A percentile compares a stretch with the other conserved stretches of the same genome.
These are phyloP conservation scores for Moricandia arvensis DNA, from an alignment of 345 rosid genomes.

Conservation along the genomic window DNA sequence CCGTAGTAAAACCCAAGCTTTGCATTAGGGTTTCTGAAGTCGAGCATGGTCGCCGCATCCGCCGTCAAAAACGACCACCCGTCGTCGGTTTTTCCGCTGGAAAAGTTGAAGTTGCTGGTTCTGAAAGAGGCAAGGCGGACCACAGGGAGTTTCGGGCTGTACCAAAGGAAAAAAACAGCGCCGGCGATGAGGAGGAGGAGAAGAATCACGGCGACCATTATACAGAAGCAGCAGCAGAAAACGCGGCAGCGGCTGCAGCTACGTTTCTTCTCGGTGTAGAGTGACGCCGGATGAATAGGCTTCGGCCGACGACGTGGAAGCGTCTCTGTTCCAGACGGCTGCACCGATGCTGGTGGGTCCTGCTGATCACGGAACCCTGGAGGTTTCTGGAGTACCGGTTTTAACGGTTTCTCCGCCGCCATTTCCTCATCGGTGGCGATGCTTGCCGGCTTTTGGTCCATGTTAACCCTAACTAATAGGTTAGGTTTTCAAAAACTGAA, in stretches of 20 bases:
- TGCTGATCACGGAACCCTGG: conserved; percentile 63
- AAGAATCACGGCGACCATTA: conserved; percentile 29
- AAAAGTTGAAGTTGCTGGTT: conserved; percentile 46
- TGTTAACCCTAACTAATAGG: background rate
- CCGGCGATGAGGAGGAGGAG: conserved; percentile 38
- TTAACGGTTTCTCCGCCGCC: conserved; percentile 44
- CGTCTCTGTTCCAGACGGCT: conserved; percentile 1
- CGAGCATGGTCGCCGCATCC: conserved; percentile 47
- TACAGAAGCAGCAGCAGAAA: conserved; percentile 54
- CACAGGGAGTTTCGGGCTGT: conserved; percentile 57
- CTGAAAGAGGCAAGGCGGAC: conserved; percentile 64
- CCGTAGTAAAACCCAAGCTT: conserved; percentile 51
- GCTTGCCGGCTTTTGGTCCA: conserved; percentile 23
- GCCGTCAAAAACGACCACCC: conserved; percentile 47
- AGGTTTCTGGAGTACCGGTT: conserved; percentile 57
- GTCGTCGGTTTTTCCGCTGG: conserved; percentile 46
- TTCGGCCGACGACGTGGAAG: conserved; percentile 37
- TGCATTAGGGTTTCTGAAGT: conserved; percentile 64
- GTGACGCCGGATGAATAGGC: conserved; percentile 44
- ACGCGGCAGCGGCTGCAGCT: conserved; percentile 46
- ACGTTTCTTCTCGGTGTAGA: conserved; percentile 45
- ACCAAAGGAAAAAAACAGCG: conserved; percentile 66
- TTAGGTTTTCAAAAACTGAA: background rate
- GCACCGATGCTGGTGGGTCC: background rate
- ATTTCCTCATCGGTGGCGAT: conserved; percentile 36